Conservation (phyloP, 345 rosid species). For the Citrus mangshanensis region DNA sequence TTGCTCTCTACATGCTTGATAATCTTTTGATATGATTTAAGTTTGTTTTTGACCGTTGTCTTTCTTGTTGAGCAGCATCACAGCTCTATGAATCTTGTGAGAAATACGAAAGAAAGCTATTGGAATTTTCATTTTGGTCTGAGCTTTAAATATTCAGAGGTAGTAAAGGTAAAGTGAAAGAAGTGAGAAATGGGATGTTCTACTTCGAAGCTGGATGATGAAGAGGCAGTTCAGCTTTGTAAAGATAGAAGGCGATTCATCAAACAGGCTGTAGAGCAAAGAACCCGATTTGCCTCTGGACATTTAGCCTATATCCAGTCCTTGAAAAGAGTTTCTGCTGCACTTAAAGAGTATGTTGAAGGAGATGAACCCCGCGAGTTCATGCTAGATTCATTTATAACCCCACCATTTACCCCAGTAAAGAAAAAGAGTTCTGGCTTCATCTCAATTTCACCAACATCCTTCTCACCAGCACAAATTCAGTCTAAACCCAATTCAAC, state of each 20-base stretch:
- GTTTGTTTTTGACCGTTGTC: constrained; percentile 4
- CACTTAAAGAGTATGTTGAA: constrained; percentile 67
- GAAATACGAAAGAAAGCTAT: constrained; percentile 6
- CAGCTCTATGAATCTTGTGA: constrained; percentile 41
- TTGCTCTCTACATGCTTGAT: constrained; percentile 9
- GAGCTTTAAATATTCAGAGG: constrained; percentile 20
- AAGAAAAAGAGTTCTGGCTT: constrained; percentile 65
- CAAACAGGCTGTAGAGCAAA: constrained; percentile 84
- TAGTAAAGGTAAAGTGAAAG: constrained; percentile 6
- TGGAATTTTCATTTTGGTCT: constrained; percentile 26
- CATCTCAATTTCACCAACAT: constrained; percentile 63
- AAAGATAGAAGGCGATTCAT: constrained; percentile 84
- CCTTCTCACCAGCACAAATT: constrained; percentile 43
- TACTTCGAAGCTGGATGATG: constrained; percentile 77
- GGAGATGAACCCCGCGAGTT: constrained; percentile 75
- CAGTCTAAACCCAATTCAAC: constrained; percentile 44
- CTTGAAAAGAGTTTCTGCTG: constrained; percentile 77
- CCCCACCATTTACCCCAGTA: constrained; percentile 51
- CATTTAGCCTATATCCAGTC: constrained; percentile 84
- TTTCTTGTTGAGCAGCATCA: constrained; percentile 24
- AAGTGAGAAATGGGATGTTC: constrained; percentile 85
- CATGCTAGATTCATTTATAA: constrained; percentile 54
- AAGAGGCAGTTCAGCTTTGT: constrained; percentile 94
- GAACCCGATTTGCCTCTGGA: constrained; percentile 73
- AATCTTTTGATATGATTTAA: neutral